A percentile compares a stretch with the other conserved stretches of the same genome.
Conservation (phyloP, 1,284 basidiomycete species). For the Phaffia rhodozyma region DNA sequence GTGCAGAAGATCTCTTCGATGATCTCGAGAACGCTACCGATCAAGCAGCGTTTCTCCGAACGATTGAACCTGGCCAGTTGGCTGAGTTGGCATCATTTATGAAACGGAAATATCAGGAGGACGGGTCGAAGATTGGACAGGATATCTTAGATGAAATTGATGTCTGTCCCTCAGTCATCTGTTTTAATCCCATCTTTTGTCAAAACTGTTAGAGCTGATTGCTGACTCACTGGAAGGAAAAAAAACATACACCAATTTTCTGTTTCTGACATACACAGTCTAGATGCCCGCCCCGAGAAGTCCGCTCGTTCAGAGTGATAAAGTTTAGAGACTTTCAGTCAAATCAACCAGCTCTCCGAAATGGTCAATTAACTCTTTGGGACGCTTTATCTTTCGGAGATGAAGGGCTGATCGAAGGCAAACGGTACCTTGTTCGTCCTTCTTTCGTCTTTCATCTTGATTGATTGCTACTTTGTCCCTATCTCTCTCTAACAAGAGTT, state of each 20-base stretch:
- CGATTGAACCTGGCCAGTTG: constrained; percentile 6
- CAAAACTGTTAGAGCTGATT: not conserved
- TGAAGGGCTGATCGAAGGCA: constrained; percentile 47
- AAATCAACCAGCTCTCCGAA: constrained; percentile 43
- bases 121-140: constrained; percentile 43
- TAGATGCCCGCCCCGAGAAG: constrained; percentile 61
- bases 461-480: not conserved
- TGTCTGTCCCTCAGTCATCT: constrained; percentile 36
- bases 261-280: constrained; percentile 36
- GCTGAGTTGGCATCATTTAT: constrained; percentile 19
- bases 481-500: too few species aligned
- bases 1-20: constrained; percentile 54
- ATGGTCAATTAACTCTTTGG: constrained; percentile 71
- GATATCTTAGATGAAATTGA: constrained; percentile 58
- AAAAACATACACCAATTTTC: not conserved
- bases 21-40: constrained; percentile 45
- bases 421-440: constrained; percentile 53
- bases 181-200: not conserved
- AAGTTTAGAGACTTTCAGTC: constrained; percentile 58
- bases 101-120: constrained; percentile 31
- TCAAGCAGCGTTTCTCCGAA: constrained; percentile 18
- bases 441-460: constrained; percentile 8
- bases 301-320: constrained; percentile 68
- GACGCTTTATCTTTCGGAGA: constrained; percentile 50
- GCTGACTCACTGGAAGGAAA: not conserved